These are phyloP conservation scores for Phytophthora tubulina DNA, from an alignment of 352 stramenopile species.

Conservation along the genomic window DNA sequence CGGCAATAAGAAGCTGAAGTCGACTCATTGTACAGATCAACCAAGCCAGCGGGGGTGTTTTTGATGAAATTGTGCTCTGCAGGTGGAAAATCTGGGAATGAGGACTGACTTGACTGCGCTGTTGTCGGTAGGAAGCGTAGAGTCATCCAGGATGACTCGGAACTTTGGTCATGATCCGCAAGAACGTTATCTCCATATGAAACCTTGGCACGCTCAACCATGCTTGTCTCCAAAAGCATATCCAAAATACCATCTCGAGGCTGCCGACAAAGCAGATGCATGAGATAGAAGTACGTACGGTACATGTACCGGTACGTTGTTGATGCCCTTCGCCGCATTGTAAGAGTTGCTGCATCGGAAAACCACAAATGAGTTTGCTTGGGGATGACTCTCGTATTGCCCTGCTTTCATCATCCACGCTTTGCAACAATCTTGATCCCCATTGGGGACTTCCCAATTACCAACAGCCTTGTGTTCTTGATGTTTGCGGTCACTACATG, in stretches of 20 bases:
- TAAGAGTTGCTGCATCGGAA: neutral
- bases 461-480: too few species aligned
- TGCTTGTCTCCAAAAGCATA: slow-evolving; percentile 3
- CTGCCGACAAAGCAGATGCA: slow-evolving; percentile 11
- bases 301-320: too few species aligned
- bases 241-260: neutral
- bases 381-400: slow-evolving; percentile 2
- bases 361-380: slow-evolving; percentile 7
- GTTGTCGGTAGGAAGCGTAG: slow-evolving; percentile 1
- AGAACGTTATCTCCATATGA: slow-evolving; percentile 14
- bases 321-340: neutral
- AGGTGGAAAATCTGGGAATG: slow-evolving; percentile 7
- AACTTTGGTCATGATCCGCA: neutral
- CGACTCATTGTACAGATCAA: slow-evolving; percentile 1
- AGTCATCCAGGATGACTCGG: slow-evolving; percentile 13
- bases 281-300: neutral
- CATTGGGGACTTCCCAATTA: too few species aligned
- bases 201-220: slow-evolving; percentile 1
- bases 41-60: neutral
- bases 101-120: neutral
- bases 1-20: slow-evolving; percentile 3
- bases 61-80: neutral
- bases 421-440: neutral
- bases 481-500: too few species aligned
- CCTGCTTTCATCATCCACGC: neutral